Conservation (phyloP, 148 eudicot genomes). For the Cornus suecica region DNA sequence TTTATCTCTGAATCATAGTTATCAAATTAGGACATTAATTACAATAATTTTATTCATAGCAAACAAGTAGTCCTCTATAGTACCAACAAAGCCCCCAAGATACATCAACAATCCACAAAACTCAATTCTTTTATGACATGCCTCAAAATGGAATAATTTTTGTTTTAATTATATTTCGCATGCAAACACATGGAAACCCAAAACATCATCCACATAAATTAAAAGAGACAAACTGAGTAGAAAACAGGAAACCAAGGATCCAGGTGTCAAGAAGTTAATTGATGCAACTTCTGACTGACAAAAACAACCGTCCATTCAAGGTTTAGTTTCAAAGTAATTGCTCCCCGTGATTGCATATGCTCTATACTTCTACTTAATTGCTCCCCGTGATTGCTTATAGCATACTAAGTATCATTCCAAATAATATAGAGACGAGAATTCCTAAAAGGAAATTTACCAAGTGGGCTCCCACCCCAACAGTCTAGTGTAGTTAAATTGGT, state of each 20-base stretch:
- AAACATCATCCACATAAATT: not conserved
- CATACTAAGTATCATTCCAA: too few relatives aligned
- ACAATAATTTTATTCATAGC: too few relatives aligned
- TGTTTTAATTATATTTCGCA: not conserved
- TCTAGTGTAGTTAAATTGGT: too few relatives aligned
- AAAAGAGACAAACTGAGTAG: not conserved
- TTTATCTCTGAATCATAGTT: too few relatives aligned
- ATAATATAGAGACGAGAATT: too few relatives aligned
- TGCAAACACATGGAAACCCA: not conserved
- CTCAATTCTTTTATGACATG: not conserved
- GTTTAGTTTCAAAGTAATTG: not conserved
- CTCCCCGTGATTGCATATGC: too few relatives aligned
- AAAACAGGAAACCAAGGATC: not conserved
- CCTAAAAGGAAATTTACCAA: too few relatives aligned
- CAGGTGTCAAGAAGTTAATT: too few relatives aligned
- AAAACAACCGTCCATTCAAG: not conserved
- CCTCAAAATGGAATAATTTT: not conserved
- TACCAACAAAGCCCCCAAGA: not conserved
- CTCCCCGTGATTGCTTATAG: too few relatives aligned
- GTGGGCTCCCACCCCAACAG: too few relatives aligned
- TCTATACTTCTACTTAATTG: too few relatives aligned
- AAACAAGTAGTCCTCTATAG: not conserved
- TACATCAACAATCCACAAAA: not conserved
- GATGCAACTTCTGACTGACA: not conserved
- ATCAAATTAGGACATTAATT: too few relatives aligned